Percentiles rank a stretch among this genome's conserved stretches.
Conservation (phyloP, 192 early-diverging fungal species). For the Coemansia javaensis region DNA sequence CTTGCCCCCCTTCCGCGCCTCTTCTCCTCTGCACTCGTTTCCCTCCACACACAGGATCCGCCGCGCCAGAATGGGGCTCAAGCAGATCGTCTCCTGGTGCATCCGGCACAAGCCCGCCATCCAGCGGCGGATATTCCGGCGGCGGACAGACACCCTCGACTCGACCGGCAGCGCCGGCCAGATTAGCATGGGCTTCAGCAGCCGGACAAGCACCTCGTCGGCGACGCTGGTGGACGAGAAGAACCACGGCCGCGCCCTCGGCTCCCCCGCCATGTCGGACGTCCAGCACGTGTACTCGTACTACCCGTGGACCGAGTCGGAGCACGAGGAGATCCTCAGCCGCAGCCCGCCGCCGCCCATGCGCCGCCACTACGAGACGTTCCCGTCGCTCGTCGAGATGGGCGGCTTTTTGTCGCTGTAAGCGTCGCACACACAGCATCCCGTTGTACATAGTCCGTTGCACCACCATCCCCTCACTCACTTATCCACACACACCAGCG, state of each 20-base stretch:
- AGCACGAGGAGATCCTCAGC: conserved; percentile 38
- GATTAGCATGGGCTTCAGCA: not conserved
- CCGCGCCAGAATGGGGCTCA: conserved; percentile 13
- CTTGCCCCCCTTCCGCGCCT: too few species aligned
- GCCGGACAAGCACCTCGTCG: conserved; percentile 9
- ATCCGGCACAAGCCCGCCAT: conserved; percentile 10
- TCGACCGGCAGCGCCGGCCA: not conserved
- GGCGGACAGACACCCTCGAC: conserved; percentile 16
- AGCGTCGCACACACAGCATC: too few species aligned
- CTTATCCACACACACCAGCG: too few species aligned
- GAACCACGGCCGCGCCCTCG: conserved; percentile 20
- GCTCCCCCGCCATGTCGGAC: conserved; percentile 24
- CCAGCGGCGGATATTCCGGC: conserved; percentile 23
- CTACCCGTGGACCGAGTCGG: conserved; percentile 44
- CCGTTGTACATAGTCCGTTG: too few species aligned
- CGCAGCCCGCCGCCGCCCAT: conserved; percentile 39
- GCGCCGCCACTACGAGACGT: conserved; percentile 40
- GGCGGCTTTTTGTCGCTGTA: conserved; percentile 37
- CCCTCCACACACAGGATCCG: too few species aligned
- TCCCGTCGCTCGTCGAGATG: conserved; percentile 48
- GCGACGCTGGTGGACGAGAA: conserved; percentile 41
- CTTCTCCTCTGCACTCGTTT: too few species aligned
- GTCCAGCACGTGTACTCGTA: conserved; percentile 35
- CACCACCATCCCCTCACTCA: too few species aligned
- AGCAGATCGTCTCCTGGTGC: conserved; percentile 36